phyloP scores from a whole-genome alignment of 495 filamentous ascomycete genomes.

The Hyaloscypha hepaticicola region DNA sequence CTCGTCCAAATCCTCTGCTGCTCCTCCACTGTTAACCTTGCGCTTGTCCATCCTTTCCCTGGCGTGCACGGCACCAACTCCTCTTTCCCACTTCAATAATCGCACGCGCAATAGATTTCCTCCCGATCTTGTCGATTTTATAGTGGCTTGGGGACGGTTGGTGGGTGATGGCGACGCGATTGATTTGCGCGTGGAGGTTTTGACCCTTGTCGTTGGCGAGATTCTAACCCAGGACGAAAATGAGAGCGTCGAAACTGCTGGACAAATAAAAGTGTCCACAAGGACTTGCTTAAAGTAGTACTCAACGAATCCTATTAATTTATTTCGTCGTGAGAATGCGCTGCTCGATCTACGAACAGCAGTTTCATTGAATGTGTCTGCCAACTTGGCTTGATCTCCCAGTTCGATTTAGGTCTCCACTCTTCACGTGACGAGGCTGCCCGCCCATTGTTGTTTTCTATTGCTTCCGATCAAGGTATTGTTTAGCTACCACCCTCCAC shows the following conservation, averaged over 20 bases:
- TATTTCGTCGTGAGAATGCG: neutral
- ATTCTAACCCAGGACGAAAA: neutral
- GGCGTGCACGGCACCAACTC: neutral
- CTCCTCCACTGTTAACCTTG: slow-evolving; percentile 49
- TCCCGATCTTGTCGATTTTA: slow-evolving; percentile 12
- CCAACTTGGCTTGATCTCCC: neutral
- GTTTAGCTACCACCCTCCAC: neutral
- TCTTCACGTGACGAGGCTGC: neutral
- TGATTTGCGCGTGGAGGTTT: slow-evolving; percentile 17
- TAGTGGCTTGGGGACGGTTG: slow-evolving; percentile 1
- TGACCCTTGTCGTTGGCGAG: slow-evolving; percentile 20
- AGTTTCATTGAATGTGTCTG: neutral
- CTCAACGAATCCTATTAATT: neutral
- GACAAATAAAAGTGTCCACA: neutral
- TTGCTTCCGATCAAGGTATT: neutral
- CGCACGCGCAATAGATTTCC: neutral
- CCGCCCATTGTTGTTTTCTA: neutral
- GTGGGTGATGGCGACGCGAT: slow-evolving; percentile 6
- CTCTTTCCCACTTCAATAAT: neutral
- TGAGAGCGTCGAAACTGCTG: neutral
- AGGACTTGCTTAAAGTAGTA: neutral
- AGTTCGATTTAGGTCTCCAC: neutral
- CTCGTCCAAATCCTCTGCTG: slow-evolving; percentile 47
- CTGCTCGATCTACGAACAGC: neutral
- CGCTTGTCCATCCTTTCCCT: slow-evolving; percentile 63